Conservation (phyloP, 805 yeast species). For the Saccharomycopsis schoenii region DNA sequence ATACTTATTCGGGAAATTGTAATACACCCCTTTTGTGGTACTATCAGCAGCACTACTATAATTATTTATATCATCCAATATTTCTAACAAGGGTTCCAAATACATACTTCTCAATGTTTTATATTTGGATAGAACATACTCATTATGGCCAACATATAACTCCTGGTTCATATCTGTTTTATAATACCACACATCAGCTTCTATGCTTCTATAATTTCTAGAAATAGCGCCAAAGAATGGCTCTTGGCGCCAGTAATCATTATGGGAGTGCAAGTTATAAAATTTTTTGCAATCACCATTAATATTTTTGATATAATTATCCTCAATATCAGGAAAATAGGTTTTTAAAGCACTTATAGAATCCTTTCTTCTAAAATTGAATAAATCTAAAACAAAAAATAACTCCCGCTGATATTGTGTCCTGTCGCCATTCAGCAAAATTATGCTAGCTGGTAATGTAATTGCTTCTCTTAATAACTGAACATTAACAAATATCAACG, state of each 20-base stretch:
- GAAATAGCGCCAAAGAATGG: conserved; percentile 50
- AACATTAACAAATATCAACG: neutral
- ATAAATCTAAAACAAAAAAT: neutral
- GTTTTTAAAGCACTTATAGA: neutral
- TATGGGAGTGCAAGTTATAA: conserved; percentile 47
- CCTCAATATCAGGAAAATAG: neutral
- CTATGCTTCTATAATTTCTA: conserved; percentile 46
- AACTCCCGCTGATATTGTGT: neutral
- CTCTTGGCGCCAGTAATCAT: conserved; percentile 52
- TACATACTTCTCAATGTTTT: conserved; percentile 41
- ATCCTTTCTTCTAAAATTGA: neutral
- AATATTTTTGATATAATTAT: neutral
- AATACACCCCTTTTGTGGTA: conserved; percentile 31
- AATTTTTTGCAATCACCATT: neutral
- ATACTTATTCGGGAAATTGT: conserved; percentile 32
- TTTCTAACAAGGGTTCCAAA: conserved; percentile 45
- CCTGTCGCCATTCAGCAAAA: neutral
- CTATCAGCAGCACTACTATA: neutral
- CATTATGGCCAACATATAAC: conserved; percentile 57
- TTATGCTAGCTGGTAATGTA: neutral
- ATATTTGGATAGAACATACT: conserved; percentile 32
- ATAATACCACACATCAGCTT: conserved; percentile 54
- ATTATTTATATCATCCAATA: conserved; percentile 13
- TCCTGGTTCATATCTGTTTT: conserved; percentile 5
- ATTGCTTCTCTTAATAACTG: neutral